Evolutionary conservation across 371 early-diverging fungal species (phyloP).

Genomic region (Syncephalastrum monosporum): DNA sequence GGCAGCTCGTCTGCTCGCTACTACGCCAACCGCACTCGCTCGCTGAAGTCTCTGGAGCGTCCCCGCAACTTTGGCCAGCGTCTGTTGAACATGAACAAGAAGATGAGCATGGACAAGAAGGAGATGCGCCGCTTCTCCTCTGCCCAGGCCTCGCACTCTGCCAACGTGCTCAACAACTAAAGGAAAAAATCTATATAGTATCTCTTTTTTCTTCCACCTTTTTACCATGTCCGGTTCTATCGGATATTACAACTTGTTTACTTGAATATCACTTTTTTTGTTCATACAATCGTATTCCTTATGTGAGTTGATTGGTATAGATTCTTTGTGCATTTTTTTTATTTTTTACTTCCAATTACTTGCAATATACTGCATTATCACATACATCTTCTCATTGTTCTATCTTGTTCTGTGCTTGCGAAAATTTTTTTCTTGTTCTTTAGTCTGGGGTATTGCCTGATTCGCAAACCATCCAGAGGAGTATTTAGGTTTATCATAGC

Average conservation of each 20-base stretch:
- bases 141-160: slow-evolving; percentile 37
- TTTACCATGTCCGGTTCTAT: slow-evolving; percentile 1
- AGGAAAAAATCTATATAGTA: neutral
- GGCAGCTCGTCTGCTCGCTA: slow-evolving; percentile 46
- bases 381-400: too few relatives aligned
- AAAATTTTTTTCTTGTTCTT: too few relatives aligned
- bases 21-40: slow-evolving; percentile 51
- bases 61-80: slow-evolving; percentile 45
- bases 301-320: neutral
- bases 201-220: slow-evolving; percentile 3
- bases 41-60: slow-evolving; percentile 41
- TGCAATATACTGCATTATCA: too few relatives aligned
- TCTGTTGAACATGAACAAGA: slow-evolving; percentile 39
- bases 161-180: slow-evolving; percentile 33
- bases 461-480: too few relatives aligned
- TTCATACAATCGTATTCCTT: neutral
- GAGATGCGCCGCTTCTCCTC: slow-evolving; percentile 56
- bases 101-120: slow-evolving; percentile 47
- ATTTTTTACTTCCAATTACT: too few relatives aligned
- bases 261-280: slow-evolving; percentile 2
- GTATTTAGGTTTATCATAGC: too few relatives aligned
- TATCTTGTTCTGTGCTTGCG: too few relatives aligned
- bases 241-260: too few relatives aligned
- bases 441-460: too few relatives aligned
- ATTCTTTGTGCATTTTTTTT: neutral